These are phyloP conservation scores for Candida methanosorbosa DNA, from an alignment of 805 yeast species.

Conservation along the genomic window DNA sequence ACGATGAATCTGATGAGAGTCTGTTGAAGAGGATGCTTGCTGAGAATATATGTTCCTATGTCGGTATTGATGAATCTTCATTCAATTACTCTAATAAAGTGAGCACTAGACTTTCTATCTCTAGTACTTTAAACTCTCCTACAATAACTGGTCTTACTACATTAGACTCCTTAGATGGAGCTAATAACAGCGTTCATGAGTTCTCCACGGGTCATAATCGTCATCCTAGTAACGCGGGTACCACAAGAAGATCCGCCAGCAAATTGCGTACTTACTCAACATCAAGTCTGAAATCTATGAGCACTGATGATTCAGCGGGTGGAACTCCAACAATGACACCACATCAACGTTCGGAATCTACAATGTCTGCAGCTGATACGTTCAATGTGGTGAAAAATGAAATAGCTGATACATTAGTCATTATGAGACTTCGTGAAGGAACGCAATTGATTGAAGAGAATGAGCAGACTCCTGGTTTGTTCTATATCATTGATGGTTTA, in stretches of 20 bases:
- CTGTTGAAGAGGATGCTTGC: constrained; percentile 55
- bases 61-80: constrained; percentile 47
- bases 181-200: too few species aligned
- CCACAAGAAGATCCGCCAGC: background rate
- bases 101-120: background rate
- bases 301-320: constrained; percentile 5
- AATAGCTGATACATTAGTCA: constrained; percentile 50
- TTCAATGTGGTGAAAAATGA: constrained; percentile 41
- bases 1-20: constrained; percentile 66
- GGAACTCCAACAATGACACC: too few species aligned
- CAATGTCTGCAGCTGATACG: constrained; percentile 13
- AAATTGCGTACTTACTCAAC: constrained; percentile 17
- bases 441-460: constrained; percentile 54
- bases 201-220: background rate
- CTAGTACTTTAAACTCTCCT: constrained; percentile 9
- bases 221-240: background rate
- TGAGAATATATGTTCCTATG: constrained; percentile 58
- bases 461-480: constrained; percentile 63
- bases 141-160: constrained; percentile 11
- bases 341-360: constrained; percentile 1
- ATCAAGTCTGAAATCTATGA: constrained; percentile 5
- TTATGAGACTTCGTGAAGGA: constrained; percentile 45
- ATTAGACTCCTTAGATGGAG: background rate
- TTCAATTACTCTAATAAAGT: background rate
- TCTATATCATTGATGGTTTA: constrained; percentile 70